A percentile compares a stretch with the other conserved stretches of the same genome.
These are phyloP conservation scores for Escovopsis sp. DNA, from an alignment of 2,329 filamentous ascomycete genomes.

Conservation along the genomic window DNA sequence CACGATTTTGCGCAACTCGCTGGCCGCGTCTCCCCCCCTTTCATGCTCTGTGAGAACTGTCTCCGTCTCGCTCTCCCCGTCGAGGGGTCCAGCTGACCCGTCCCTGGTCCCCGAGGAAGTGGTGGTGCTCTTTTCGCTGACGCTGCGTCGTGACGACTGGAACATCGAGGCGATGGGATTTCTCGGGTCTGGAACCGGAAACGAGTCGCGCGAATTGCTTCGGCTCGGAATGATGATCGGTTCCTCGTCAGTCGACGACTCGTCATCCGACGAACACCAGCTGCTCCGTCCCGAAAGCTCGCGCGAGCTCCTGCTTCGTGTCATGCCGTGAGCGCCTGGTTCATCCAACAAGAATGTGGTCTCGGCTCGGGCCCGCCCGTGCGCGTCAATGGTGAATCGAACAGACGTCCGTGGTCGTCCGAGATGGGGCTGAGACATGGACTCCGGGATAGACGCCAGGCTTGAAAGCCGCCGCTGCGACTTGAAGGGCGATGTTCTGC, in stretches of 20 bases:
- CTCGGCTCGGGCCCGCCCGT: constrained; percentile 42
- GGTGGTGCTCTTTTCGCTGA: constrained; percentile 35
- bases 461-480: constrained; percentile 34
- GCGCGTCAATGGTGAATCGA: constrained; percentile 49
- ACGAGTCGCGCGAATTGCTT: constrained; percentile 40
- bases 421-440: constrained; percentile 16
- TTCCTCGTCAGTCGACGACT: constrained; percentile 48
- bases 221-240: constrained; percentile 52
- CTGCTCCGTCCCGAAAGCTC: constrained; percentile 17
- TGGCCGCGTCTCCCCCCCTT: constrained; percentile 37
- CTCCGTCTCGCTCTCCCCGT: constrained; percentile 43
- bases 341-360: constrained; percentile 30
- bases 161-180: constrained; percentile 35
- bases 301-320: constrained; percentile 16
- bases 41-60: constrained; percentile 36
- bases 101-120: constrained; percentile 24
- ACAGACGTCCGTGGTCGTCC: constrained; percentile 37
- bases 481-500: constrained; percentile 39
- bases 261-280: constrained; percentile 35
- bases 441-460: constrained; percentile 44
- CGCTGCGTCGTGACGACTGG: constrained; percentile 30
- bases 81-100: constrained; percentile 21
- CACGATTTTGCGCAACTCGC: constrained; percentile 44
- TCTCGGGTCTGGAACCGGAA: constrained; percentile 39
- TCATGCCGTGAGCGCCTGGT: constrained; percentile 11